Percentiles rank a stretch among this genome's conserved stretches.
These are phyloP conservation scores for Coemansia sp. DNA, from an alignment of 192 early-diverging fungal genomes.

Conservation along the genomic window DNA sequence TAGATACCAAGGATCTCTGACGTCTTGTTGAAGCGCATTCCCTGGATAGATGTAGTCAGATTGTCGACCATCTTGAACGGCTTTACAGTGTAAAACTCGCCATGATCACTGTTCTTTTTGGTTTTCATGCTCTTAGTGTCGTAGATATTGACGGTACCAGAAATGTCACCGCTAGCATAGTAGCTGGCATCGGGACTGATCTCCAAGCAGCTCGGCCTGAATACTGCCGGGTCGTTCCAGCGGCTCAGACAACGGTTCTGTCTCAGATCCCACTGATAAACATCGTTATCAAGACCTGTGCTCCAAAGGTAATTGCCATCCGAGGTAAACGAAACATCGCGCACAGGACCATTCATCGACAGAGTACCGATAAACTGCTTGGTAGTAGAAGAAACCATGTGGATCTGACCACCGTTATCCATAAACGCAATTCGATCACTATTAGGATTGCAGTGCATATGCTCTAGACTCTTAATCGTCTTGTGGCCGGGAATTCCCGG, in stretches of 20 bases:
- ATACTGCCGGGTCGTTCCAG: conserved; percentile 80
- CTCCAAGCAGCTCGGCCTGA: conserved; percentile 70
- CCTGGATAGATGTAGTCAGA: conserved; percentile 78
- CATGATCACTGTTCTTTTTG: conserved; percentile 8
- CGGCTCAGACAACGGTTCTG: conserved; percentile 71
- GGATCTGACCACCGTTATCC: conserved; percentile 79
- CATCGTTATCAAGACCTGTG: conserved; percentile 77
- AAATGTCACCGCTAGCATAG: conserved; percentile 78
- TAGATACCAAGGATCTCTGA: conserved; percentile 82
- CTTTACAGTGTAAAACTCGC: conserved; percentile 53
- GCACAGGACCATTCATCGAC: conserved; percentile 85
- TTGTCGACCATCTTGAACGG: conserved; percentile 80
- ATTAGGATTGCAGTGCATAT: conserved; percentile 67
- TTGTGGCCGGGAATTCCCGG: conserved; percentile 73
- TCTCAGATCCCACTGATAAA: conserved; percentile 88
- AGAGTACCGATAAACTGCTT: conserved; percentile 88
- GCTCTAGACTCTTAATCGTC: conserved; percentile 73
- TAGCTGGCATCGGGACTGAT: conserved; percentile 73
- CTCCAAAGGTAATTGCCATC: conserved; percentile 79
- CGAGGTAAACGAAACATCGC: conserved; percentile 71
- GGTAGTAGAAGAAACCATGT: conserved; percentile 71
- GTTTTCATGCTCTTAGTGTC: conserved; percentile 34
- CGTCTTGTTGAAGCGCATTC: conserved; percentile 80
- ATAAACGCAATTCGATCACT: conserved; percentile 76
- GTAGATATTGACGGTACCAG: conserved; percentile 94